Conservation (phyloP, 2,329 filamentous ascomycete species). For the Penicillium sclerotiorum region DNA sequence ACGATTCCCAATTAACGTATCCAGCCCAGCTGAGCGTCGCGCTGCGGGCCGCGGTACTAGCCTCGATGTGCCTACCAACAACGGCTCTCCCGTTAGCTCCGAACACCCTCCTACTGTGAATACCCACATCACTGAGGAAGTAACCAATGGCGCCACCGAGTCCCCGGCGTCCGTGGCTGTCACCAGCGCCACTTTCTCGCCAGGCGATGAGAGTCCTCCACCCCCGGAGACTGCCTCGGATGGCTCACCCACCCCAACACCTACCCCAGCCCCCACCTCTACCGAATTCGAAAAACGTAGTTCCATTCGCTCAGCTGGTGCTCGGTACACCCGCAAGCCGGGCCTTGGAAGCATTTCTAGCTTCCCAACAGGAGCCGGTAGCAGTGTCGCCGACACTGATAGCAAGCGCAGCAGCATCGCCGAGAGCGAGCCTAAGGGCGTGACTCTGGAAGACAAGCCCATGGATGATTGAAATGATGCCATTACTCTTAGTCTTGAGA, state of each 20-base stretch:
- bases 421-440: constrained; percentile 51
- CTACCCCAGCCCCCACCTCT: constrained; percentile 29
- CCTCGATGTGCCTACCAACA: constrained; percentile 75
- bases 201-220: constrained; percentile 31
- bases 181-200: constrained; percentile 27
- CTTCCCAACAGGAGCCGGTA: constrained; percentile 28
- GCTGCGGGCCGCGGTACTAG: constrained; percentile 62
- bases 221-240: constrained; percentile 32
- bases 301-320: constrained; percentile 58
- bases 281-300: constrained; percentile 62
- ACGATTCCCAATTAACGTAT: constrained; percentile 79
- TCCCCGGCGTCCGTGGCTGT: constrained; percentile 27
- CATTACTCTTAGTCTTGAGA: not conserved
- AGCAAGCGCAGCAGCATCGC: constrained; percentile 41
- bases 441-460: constrained; percentile 73
- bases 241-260: constrained; percentile 38
- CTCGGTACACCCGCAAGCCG: constrained; percentile 52
- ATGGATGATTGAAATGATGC: constrained; percentile 66
- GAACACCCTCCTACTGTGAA: constrained; percentile 34
- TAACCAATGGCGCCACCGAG: constrained; percentile 48
- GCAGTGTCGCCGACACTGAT: constrained; percentile 27
- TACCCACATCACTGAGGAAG: constrained; percentile 31
- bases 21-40: constrained; percentile 56
- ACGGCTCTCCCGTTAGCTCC: constrained; percentile 46
- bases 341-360: constrained; percentile 49